Evolutionary conservation across 768 basidiomycete genomes (phyloP).

Genomic region (Gautieria morchelliformis): DNA sequence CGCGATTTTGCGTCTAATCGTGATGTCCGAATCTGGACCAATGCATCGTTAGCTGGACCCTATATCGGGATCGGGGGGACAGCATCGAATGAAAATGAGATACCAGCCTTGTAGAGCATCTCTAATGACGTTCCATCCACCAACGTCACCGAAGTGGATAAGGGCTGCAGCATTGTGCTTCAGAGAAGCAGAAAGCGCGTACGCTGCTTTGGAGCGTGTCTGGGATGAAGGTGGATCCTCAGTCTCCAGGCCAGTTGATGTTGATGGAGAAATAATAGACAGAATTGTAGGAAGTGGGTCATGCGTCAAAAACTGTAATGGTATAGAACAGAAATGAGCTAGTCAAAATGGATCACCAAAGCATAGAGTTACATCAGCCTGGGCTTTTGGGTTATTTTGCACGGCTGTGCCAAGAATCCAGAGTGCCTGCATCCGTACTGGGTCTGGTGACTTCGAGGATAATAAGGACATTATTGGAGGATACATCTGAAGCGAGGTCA

Average conservation of each 20-base stretch:
- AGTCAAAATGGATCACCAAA: neutral
- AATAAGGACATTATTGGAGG: slow-evolving; percentile 55
- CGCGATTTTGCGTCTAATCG: slow-evolving; percentile 65
- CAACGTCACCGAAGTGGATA: slow-evolving; percentile 33
- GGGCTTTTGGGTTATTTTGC: slow-evolving; percentile 84
- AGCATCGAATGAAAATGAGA: neutral
- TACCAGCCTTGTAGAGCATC: slow-evolving; percentile 49
- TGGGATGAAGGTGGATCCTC: slow-evolving; percentile 30
- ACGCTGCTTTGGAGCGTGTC: slow-evolving; percentile 72
- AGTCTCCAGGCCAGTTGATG: slow-evolving; percentile 25
- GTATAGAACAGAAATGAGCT: neutral
- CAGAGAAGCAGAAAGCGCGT: slow-evolving; percentile 66
- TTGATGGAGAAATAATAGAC: slow-evolving; percentile 38
- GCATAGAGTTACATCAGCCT: slow-evolving; percentile 44
- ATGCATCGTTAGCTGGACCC: slow-evolving; percentile 6
- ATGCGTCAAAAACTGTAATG: slow-evolving; percentile 4
- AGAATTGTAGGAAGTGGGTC: slow-evolving; percentile 61
- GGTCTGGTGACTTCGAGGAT: slow-evolving; percentile 42
- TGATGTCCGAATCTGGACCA: slow-evolving; percentile 60
- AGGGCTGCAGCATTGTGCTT: slow-evolving; percentile 73
- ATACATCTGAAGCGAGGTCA: slow-evolving; percentile 65
- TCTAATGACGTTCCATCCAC: slow-evolving; percentile 59
- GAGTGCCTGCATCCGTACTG: slow-evolving; percentile 55
- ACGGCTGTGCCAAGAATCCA: slow-evolving; percentile 88
- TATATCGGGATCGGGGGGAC: neutral